Base-by-base conservation (phyloP, 192 early-diverging fungal species). In the Backusella morwellensis region DNA sequence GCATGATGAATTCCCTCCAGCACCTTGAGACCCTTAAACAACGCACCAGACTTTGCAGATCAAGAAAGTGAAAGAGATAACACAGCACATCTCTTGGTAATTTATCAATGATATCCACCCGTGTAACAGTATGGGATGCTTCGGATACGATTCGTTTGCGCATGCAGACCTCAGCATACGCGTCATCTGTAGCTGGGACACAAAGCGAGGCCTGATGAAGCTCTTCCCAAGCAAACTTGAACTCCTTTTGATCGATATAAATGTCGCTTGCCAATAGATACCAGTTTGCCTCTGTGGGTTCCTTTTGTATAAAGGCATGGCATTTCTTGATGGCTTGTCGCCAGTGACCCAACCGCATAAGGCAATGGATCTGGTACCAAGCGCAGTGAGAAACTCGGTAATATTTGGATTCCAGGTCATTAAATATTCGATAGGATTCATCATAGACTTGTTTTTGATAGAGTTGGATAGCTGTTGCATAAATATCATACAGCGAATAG, bases 31-130 rank as follows among this genome's bases (percentile, higher is more conserved):
- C 77, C 2, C 72, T 9, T 1, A 66, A 38, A 32, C 72, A 73
- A 7, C 42, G 26, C 11, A 34, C 72, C 8, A 78, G 42, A 21
- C 44, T 52, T 2, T 47, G 29, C 9, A 78, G 32, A 23, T 73
- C 26, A 15, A 78, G 35, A 23, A 34, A 40, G 7, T 35, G 11
- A 21, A 78, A 74, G 7, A 78, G 34, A 14, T 42, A 6, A 6
- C 17, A 42, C 6, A 69, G 9, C 2, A 78, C n/a, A 47, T 78
- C 77, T 34, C 52, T 52, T 4, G 77, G 71, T 34, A 78, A 66
- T 23, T 44, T 15, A 17, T 35, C 41, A 14, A 78, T 7, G 0
- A 78, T 36, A 35, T 78, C 77, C 6, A 23, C 41, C 0, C 47
- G 50, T n/a, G 34, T 41, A 11, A 35, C 38, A 0, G 5, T 14